Evolutionary conservation across 2,329 filamentous ascomycete genomes (phyloP).

Genomic region (Trichoderma gracile): DNA sequence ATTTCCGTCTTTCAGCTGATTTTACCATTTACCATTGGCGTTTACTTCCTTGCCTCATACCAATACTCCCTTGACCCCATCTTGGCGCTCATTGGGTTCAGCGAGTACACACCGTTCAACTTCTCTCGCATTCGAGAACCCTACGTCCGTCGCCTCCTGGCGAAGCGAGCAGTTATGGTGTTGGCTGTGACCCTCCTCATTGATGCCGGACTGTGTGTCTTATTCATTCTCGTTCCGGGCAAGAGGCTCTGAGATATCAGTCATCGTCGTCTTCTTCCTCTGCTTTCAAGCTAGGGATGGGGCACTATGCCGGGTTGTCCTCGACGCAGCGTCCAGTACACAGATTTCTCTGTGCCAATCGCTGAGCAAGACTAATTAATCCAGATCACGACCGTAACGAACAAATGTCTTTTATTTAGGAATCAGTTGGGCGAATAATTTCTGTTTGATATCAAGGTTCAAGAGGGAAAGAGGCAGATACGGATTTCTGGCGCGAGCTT

Average conservation of each 20-base stretch:
- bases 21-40: slow-evolving; percentile 85
- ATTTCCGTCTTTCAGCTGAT: slow-evolving; percentile 54
- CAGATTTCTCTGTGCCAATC: background rate
- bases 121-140: slow-evolving; percentile 87
- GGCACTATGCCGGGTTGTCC: slow-evolving; percentile 20
- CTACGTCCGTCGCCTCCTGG: slow-evolving; percentile 83
- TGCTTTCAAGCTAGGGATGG: background rate
- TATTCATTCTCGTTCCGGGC: slow-evolving; percentile 95
- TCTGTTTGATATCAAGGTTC: background rate
- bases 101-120: slow-evolving; percentile 95
- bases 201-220: slow-evolving; percentile 77
- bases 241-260: slow-evolving; percentile 64
- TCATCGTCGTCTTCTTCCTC: background rate
- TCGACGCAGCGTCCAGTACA: background rate
- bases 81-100: slow-evolving; percentile 83
- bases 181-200: slow-evolving; percentile 72
- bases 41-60: slow-evolving; percentile 87
- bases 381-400: slow-evolving; percentile 37
- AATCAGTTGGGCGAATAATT: slow-evolving; percentile 26
- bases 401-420: slow-evolving; percentile 28
- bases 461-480: background rate
- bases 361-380: slow-evolving; percentile 20
- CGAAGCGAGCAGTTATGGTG: slow-evolving; percentile 80
- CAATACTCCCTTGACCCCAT: slow-evolving; percentile 95
- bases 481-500: slow-evolving; percentile 32